Evolutionary conservation across 139 green algal species (phyloP).

Genomic region (Trebouxia sp.): DNA sequence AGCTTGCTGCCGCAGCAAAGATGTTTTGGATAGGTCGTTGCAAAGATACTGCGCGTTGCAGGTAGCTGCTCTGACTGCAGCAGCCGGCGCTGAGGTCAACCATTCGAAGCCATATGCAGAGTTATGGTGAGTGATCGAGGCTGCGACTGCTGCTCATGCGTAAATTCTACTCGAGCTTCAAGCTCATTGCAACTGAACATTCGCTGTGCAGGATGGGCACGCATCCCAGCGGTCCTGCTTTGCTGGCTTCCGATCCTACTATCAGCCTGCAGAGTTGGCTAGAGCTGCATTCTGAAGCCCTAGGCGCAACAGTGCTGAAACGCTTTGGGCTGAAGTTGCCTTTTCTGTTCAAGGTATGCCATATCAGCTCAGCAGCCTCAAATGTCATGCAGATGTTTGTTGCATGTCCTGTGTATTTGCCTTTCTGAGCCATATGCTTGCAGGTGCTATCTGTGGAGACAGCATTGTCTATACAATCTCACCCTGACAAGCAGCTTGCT

Average conservation of each 20-base stretch:
- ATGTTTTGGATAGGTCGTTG: not conserved
- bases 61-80: slow-evolving; percentile 74
- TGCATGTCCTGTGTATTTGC: no score
- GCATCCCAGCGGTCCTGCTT: slow-evolving; percentile 85
- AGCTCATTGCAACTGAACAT: no score
- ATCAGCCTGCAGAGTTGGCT: slow-evolving; percentile 69
- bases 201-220: slow-evolving; percentile 90
- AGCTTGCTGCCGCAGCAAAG: not conserved
- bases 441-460: slow-evolving; percentile 67
- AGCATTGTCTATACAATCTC: slow-evolving; percentile 96
- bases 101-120: slow-evolving; percentile 86
- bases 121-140: slow-evolving; percentile 76
- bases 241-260: slow-evolving; percentile 49
- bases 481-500: slow-evolving; percentile 95
- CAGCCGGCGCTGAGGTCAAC: slow-evolving; percentile 68
- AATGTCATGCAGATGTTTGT: no score
- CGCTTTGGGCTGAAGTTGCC: slow-evolving; percentile 82
- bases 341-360: slow-evolving; percentile 91
- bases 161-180: no score
- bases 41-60: slow-evolving; percentile 34
- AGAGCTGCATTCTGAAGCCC: slow-evolving; percentile 58
- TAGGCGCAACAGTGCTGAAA: slow-evolving; percentile 64
- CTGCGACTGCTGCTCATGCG: no score
- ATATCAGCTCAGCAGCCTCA: no score
- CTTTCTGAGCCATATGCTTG: not conserved